Base-by-base conservation (phyloP, 345 rosid genomes). In the Linum lewisii region DNA sequence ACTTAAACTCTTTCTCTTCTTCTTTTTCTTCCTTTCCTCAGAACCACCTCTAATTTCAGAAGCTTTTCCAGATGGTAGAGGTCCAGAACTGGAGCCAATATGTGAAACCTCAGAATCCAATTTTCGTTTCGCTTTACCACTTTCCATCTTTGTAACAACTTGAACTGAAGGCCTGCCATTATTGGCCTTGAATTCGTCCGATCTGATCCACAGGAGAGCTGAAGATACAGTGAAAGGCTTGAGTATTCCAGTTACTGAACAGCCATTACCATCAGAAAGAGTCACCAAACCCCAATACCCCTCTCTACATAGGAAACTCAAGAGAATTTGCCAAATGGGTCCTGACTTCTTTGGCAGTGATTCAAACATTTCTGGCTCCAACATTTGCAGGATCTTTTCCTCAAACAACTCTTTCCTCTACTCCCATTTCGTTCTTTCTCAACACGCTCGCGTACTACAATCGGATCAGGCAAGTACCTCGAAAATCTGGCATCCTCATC, bases 171-270 rank as follows among this genome's bases (percentile, higher is more conserved):
- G 38, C 10, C n/a, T 55, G 52, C 67, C 68, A 60, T 50, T 47
- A 19, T 26, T 54, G 32, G 73, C 62, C 63, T 54, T 62, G 60
- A 65, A 59, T n/a, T 61, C 72, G 72, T 58, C 66, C 54, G 68
- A 65, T 59, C 65, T 52, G 60, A 84, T 65, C 49, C 64, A 78
- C 61, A 93, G 56, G 16, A 89, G 62, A 55, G 84, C 86, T 22
- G 85, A 82, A 60, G 84, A 83, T 60, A 78, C 55, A 5, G 92
- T 87, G 65, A 83, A 82, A 52, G 99, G 97, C 70, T 87, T 81
- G 71, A 93, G 79, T 62, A 87, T 74, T 69, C 94, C 99, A 8
- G 67, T 25, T 57, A 69, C 44, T 1, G 59, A 69, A 66, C 61
- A 60, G 18, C 84, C 82, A 59, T 79, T 73, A 29, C 69, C 71